Base-by-base conservation (phyloP, 345 rosid species). In the Gossypium australe region DNA sequence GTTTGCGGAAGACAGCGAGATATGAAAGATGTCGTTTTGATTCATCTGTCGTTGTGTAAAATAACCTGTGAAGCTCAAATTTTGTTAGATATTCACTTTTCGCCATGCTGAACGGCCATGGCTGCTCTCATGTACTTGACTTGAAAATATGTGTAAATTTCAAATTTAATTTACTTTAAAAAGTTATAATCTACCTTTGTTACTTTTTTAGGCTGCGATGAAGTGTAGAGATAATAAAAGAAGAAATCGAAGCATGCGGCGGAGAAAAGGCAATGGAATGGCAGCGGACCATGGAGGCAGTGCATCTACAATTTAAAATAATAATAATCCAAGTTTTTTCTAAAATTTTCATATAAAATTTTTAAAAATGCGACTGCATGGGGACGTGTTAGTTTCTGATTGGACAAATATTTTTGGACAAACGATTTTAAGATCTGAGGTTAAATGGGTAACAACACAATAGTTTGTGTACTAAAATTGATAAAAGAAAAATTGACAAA, bases 71-170 rank as follows among this genome's bases (percentile, higher is more conserved):
- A 24, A 24, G 77, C 24, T 56, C n/a, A n/a, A n/a, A n/a, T n/a
- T n/a, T n/a, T n/a, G n/a, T n/a, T n/a, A n/a, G n/a, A n/a, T n/a
- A 53, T 80, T 48, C 91, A 90, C 59, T 88, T 89, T 67, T 95
- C 69, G 98, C 94, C 20, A 92, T 95, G 1, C 93, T 87, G 41
- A 98, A 95, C 67, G 99, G 98, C 47, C 99, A 95, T 79, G 99
- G 98, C 52, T 95, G 99, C 87, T 91, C 99, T 76, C 99, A 95
- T 77, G 98, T 94, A 85, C 22, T 24, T 14, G 14, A 77, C 56
- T 10, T 7, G 29, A 27, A 27, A 27, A 27, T 27, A 27, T 27
- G 29, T 27, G 3, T 27, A 27, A 27, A 27, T 27, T 27, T 27
- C 3, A 27, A 27, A 27, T 27, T 27, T 27, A 27, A 27, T 10